Percentiles rank a stretch among this genome's conserved stretches.
phyloP scores from a whole-genome alignment of 192 early-diverging fungal species.

The Coemansia sp. region DNA sequence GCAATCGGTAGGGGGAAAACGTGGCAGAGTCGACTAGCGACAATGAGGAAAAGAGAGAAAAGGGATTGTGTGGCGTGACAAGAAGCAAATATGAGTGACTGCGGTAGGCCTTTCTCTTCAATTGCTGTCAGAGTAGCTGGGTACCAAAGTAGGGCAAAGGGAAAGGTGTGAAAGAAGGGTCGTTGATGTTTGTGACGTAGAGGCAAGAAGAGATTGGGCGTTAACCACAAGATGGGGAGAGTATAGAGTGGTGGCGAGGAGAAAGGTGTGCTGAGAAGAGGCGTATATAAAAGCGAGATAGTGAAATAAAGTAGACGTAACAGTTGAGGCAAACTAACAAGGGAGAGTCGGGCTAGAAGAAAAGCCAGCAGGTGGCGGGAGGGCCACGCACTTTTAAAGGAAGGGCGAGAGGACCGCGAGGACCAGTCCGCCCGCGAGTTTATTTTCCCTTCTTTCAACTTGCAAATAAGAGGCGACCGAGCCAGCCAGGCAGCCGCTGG shows the following conservation, averaged over 20 bases:
- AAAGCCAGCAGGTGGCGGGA: background rate
- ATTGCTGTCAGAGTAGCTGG: background rate
- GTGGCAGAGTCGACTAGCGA: background rate
- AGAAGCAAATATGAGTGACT: conserved; percentile 5
- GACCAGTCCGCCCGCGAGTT: conserved; percentile 8
- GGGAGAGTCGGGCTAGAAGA: background rate
- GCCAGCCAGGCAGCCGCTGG: background rate
- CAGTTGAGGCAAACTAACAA: conserved; percentile 5
- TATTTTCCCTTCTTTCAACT: conserved; percentile 4
- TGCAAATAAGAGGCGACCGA: background rate
- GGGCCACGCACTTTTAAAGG: conserved; percentile 4
- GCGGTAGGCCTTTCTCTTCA: background rate
- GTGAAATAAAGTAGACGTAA: background rate
- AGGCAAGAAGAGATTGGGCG: background rate
- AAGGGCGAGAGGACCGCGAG: background rate
- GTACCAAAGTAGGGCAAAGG: background rate
- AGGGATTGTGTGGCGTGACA: conserved; percentile 1
- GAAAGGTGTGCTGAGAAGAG: background rate
- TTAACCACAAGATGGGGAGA: background rate
- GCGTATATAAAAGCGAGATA: background rate
- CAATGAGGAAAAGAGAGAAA: background rate
- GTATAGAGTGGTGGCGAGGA: background rate
- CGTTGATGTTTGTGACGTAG: conserved; percentile 3
- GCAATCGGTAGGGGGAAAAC: background rate
- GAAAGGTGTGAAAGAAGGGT: background rate